Base-by-base conservation (phyloP, 2,329 filamentous ascomycete genomes). In the Niveomyces coronatus region DNA sequence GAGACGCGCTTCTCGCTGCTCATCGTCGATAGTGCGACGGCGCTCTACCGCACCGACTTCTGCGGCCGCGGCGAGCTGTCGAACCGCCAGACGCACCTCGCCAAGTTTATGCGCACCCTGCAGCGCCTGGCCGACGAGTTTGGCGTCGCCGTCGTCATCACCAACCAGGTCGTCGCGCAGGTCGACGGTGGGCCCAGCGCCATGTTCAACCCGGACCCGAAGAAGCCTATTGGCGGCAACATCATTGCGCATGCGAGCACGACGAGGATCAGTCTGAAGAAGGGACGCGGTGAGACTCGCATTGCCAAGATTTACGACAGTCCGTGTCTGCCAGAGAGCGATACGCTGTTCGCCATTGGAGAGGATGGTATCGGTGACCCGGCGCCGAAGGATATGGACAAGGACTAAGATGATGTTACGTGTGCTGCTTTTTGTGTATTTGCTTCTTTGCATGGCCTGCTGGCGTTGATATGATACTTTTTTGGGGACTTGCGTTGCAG, bases 291-390 rank as follows among this genome's bases (percentile, higher is more conserved):
- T 20, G 91, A 98, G 69, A 98, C 91, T 16, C 77, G 91, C 66
- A 85, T 98, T 49, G 94, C 91, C 66, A 98, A 96, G 70, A 98
- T 98, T 45, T 98, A 98, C 57, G 93, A 98, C 63, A 96, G 88
- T 51, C 91, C 91, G 2, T 98, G 91, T 61, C 66, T 98, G 47
- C 91, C 91, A 0, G 91, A 98, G 64, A 93, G 86, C 52, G 93
- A 98, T 60, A 94, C 86, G 55, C 64, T 96, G 50, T 98, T 98
- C 63, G 89, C 91, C 32, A 98, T 98, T 57, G 86, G 85, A 41
- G 93, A 96, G 61, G 87, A 95, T 57, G 91, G 91, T 30, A 98
- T 98, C 53, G 86, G 86, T 19, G 91, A 98, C 57, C 91, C 91
- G 31, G 85, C 82, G 42, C 89, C 91, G 31, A 98, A 98, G 68